These are phyloP conservation scores for Cordyceps tenuipes DNA, from an alignment of 2,329 filamentous ascomycete species.

Conservation along the genomic window DNA sequence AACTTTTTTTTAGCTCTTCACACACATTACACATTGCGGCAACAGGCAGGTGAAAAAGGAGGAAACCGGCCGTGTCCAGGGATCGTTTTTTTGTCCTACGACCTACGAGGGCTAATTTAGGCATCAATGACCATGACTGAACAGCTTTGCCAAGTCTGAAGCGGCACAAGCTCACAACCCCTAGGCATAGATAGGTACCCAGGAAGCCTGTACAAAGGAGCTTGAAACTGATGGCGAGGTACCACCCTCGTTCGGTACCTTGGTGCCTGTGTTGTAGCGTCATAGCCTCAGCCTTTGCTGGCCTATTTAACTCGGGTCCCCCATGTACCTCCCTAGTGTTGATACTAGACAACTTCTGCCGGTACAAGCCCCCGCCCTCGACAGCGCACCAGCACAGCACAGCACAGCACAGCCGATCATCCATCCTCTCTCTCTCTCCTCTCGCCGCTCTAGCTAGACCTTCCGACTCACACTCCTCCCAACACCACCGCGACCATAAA, in stretches of 20 bases:
- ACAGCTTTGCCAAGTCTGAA: too few species aligned
- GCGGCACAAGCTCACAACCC: too few species aligned
- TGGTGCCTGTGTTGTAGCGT: too few species aligned
- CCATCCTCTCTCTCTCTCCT: background rate
- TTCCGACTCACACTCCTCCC: background rate
- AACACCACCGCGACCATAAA: background rate
- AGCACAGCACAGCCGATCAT: background rate
- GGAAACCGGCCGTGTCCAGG: background rate
- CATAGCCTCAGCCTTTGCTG: background rate
- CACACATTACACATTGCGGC: background rate
- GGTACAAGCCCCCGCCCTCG: conserved; percentile 3
- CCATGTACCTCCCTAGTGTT: background rate
- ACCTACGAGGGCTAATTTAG: too few species aligned
- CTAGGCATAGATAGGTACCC: too few species aligned
- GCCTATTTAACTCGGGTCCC: background rate
- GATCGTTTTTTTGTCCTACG: too few species aligned
- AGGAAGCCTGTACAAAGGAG: too few species aligned
- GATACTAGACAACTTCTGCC: background rate
- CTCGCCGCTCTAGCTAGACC: background rate
- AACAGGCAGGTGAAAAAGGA: background rate
- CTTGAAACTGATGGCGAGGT: too few species aligned
- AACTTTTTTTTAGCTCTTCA: background rate
- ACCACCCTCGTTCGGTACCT: too few species aligned
- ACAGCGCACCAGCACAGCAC: background rate
- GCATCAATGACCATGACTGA: too few species aligned